Base-by-base conservation (phyloP, 805 yeast genomes). In the Spathaspora boniae region DNA sequence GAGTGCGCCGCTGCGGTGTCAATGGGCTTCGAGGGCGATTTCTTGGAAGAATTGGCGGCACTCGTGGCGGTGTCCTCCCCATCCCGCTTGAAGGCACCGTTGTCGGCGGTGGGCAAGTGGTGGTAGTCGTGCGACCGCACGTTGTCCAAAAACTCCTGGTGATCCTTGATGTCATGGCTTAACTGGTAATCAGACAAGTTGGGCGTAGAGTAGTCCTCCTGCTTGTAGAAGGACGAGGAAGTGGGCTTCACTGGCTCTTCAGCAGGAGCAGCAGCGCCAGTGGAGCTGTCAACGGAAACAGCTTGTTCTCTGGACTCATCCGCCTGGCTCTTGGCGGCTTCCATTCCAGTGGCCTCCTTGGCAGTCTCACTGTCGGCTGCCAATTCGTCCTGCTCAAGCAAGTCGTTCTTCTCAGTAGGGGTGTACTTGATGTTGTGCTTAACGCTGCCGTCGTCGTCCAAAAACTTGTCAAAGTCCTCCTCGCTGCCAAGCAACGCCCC, bases 371-470 rank as follows among this genome's bases (percentile, higher is more conserved):
- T 53, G 2, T 43, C 53, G 12, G 46, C 51, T 4, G 59, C 23
- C 8, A 11, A 37, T 9, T 28, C 33, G 4, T 29, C 29, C 3
- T 33, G 17, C 19, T 23, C 22, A 5, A 20, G 6, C 16, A 7
- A 15, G n/a, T 18, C 3, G n/a, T 27, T 18, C 9, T 21, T n/a
- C 9, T 43, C 42, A 15, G 38, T 36, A 6, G 43, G 40, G 57
- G 23, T 19, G 31, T 33, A 68, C 42, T 65, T 54, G 16, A 70
- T 74, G 31, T 65, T 71, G n/a, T 61, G 62, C 46, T 70, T 77
- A 31, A 78, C 61, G 32, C 70, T 65, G 1, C 84, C 86, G 31
- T 65, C 62, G 9, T 65, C 63, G 46, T 78, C 82, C 48, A 79
- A 55, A 31, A 75, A 62, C 15, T 62, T 56, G 17, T 70, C 79